Evolutionary conservation across 805 yeast species (phyloP).

Genomic region (Cyberlindnera americana): DNA sequence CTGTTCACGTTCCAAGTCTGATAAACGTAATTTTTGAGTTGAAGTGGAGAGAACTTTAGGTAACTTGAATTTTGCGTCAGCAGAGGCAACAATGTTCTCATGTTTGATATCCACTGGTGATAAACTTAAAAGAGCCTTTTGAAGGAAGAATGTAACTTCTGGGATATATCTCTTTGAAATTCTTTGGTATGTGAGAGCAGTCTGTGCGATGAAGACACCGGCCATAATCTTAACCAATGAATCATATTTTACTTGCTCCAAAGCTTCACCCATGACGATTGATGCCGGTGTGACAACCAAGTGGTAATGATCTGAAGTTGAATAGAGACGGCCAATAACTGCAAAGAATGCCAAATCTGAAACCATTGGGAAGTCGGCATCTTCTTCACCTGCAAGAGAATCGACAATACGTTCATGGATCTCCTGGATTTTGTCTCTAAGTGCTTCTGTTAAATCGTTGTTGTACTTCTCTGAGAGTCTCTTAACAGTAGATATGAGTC

Average conservation of each 20-base stretch:
- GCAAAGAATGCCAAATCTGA: conserved; percentile 67
- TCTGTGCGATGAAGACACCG: conserved; percentile 65
- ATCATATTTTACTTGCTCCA: conserved; percentile 48
- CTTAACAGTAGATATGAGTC: conserved; percentile 46
- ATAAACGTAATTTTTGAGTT: conserved; percentile 15
- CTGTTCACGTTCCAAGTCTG: conserved; percentile 21
- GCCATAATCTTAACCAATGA: conserved; percentile 44
- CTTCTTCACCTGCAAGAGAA: conserved; percentile 26
- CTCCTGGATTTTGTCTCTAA: conserved; percentile 53
- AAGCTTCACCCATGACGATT: conserved; percentile 65
- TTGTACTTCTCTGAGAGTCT: conserved; percentile 63
- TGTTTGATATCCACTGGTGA: conserved; percentile 33
- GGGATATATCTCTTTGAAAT: conserved; percentile 80
- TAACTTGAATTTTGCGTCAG: conserved; percentile 26
- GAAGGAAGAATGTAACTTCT: conserved; percentile 62
- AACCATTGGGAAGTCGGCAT: conserved; percentile 34
- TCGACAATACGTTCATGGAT: conserved; percentile 49
- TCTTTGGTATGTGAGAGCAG: conserved; percentile 69
- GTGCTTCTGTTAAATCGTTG: conserved; percentile 55
- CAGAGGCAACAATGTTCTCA: conserved; percentile 9
- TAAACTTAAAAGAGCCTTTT: conserved; percentile 45
- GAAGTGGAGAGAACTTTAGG: conserved; percentile 10
- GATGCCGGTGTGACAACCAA: conserved; percentile 82
- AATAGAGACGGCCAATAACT: conserved; percentile 72
- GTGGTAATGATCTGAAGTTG: conserved; percentile 96